phyloP scores from a whole-genome alignment of 345 rosid genomes.

The Camelina hispida region DNA sequence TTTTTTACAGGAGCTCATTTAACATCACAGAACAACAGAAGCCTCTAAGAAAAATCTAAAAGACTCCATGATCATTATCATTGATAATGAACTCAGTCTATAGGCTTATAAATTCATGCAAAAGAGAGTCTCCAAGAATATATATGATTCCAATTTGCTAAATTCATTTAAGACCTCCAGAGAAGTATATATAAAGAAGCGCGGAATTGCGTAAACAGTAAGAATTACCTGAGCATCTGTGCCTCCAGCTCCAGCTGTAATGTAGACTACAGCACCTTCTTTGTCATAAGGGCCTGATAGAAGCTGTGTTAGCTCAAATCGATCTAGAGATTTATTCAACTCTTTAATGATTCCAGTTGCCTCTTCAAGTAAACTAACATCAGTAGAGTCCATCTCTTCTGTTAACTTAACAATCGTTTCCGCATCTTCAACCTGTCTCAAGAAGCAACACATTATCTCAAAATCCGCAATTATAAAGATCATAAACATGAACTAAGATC shows the following conservation, averaged over 20 bases:
- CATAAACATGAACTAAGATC: neutral
- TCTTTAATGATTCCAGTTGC: conserved; percentile 71
- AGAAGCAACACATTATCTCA: conserved; percentile 7
- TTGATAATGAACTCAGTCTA: neutral
- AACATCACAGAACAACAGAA: conserved; percentile 14
- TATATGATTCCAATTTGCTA: neutral
- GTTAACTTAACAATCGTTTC: conserved; percentile 82
- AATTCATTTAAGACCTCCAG: neutral
- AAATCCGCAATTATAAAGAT: neutral
- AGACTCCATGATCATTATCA: neutral
- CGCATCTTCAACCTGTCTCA: conserved; percentile 81
- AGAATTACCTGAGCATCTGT: conserved; percentile 92
- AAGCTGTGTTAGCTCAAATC: conserved; percentile 88
- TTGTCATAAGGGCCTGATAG: conserved; percentile 92
- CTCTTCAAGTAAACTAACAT: conserved; percentile 84
- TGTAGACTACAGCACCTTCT: conserved; percentile 85
- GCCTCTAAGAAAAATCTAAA: neutral
- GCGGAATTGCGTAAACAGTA: neutral
- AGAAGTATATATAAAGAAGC: neutral
- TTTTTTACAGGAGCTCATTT: conserved; percentile 31
- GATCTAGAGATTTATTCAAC: conserved; percentile 68
- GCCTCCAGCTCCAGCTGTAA: conserved; percentile 98
- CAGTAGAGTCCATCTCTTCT: conserved; percentile 91
- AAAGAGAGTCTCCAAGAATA: neutral
- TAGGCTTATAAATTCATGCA: neutral